Conservation (phyloP, 2,329 filamentous ascomycete species). For the Beauveria bassiana region DNA sequence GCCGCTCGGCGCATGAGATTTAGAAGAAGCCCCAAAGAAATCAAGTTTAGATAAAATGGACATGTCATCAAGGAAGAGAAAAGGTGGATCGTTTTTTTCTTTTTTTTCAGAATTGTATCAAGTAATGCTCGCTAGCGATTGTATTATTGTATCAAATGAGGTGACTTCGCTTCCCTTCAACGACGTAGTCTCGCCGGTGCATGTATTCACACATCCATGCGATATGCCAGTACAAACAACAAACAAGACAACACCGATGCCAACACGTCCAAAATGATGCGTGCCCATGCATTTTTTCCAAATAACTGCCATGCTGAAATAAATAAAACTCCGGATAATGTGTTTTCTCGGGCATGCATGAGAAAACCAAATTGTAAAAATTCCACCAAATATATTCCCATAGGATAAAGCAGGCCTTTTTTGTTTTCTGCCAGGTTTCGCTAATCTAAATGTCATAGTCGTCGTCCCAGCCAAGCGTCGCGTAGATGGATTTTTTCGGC, state of each 20-base stretch:
- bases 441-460: conserved; percentile 41
- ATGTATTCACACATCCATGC: no score
- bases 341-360: background rate
- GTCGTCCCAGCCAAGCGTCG: conserved; percentile 51
- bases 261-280: background rate
- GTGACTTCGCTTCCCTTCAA: background rate
- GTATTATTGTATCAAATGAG: background rate
- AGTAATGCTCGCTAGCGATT: background rate
- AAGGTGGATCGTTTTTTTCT: background rate
- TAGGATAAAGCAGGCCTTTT: background rate
- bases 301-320: background rate
- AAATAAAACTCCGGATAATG: background rate
- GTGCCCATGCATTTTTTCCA: background rate
- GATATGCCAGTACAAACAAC: background rate
- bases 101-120: background rate
- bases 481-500: conserved; percentile 40
- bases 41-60: background rate
- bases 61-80: background rate
- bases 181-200: background rate
- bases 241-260: background rate
- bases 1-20: conserved; percentile 16
- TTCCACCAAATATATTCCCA: background rate
- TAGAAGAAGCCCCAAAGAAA: background rate
- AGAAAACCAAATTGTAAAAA: background rate
- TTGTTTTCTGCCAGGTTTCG: conserved; percentile 16